phyloP scores from a whole-genome alignment of 2,329 filamentous ascomycete genomes.

The Xylariaceae sp. region DNA sequence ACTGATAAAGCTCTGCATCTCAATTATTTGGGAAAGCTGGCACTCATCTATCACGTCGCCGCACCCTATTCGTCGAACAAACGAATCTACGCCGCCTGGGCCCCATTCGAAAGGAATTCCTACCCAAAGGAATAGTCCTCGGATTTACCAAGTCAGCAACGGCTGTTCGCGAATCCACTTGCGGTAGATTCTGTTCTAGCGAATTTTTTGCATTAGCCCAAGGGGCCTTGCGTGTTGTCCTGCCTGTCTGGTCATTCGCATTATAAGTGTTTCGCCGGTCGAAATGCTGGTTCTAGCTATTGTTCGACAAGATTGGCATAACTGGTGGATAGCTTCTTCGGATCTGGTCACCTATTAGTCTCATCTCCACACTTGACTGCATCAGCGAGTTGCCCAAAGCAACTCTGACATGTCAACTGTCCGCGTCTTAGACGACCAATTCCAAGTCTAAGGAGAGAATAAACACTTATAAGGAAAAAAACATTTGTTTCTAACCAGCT shows the following conservation, averaged over 20 bases:
- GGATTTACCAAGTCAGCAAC: slow-evolving; percentile 4
- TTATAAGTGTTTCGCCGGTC: slow-evolving; percentile 4
- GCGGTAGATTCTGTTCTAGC: slow-evolving; percentile 10
- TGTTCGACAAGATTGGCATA: slow-evolving; percentile 4
- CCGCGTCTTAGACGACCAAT: background rate
- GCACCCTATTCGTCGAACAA: slow-evolving; percentile 18
- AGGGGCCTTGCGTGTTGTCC: background rate
- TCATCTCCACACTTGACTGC: background rate
- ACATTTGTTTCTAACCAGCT: background rate
- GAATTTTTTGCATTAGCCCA: slow-evolving; percentile 2
- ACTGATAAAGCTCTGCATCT: slow-evolving; percentile 1
- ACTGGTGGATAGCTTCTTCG: background rate
- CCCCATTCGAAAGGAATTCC: background rate
- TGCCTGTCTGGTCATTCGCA: background rate
- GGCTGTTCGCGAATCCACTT: slow-evolving; percentile 2
- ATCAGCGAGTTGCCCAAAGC: background rate
- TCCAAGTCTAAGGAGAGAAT: background rate
- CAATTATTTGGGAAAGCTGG: slow-evolving; percentile 1
- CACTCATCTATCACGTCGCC: slow-evolving; percentile 12
- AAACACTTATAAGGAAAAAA: background rate
- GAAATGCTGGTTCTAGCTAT: slow-evolving; percentile 9
- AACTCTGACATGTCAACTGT: slow-evolving; percentile 2
- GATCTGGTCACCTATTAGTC: background rate
- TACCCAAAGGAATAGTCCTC: slow-evolving; percentile 1
- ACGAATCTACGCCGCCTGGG: slow-evolving; percentile 13